These are phyloP conservation scores for Hemileia vastatrix DNA, from an alignment of 1,284 basidiomycete species.

Conservation along the genomic window DNA sequence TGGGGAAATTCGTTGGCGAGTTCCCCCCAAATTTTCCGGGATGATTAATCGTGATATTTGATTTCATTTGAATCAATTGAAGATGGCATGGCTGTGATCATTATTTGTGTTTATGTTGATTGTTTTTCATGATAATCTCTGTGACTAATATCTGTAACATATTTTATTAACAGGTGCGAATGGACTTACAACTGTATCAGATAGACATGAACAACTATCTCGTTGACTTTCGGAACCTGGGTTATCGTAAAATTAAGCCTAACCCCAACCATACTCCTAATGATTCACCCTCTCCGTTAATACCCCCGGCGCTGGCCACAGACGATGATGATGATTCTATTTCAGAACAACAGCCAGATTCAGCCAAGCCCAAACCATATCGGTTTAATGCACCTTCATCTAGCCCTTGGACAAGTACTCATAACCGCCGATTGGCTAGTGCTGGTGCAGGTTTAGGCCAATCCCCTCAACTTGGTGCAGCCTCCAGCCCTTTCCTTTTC, in stretches of 20 bases:
- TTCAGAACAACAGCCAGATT: neutral
- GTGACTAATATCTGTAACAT: too few species aligned
- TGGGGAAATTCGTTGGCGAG: neutral
- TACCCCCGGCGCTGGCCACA: conserved; percentile 2
- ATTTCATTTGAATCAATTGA: too few species aligned
- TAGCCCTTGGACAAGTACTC: conserved; percentile 19
- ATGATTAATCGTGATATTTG: neutral
- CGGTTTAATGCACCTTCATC: too few species aligned
- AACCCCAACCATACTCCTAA: conserved; percentile 19
- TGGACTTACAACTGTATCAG: conserved; percentile 95
- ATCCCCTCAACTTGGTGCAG: conserved; percentile 61
- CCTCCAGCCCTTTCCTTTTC: conserved; percentile 83
- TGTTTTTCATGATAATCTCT: too few species aligned
- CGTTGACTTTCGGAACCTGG: conserved; percentile 96
- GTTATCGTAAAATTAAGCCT: conserved; percentile 60
- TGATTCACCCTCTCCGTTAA: neutral
- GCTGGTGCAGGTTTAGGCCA: conserved; percentile 20
- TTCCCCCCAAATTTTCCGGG: too few species aligned
- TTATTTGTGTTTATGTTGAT: neutral
- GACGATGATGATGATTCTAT: neutral
- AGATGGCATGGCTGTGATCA: conserved; percentile 12
- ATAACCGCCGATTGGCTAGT: conserved; percentile 22
- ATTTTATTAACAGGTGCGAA: conserved; percentile 57
- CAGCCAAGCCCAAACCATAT: neutral
- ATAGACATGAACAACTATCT: conserved; percentile 93